Conservation (phyloP, 805 yeast species). For the Grigorovia humatica region DNA sequence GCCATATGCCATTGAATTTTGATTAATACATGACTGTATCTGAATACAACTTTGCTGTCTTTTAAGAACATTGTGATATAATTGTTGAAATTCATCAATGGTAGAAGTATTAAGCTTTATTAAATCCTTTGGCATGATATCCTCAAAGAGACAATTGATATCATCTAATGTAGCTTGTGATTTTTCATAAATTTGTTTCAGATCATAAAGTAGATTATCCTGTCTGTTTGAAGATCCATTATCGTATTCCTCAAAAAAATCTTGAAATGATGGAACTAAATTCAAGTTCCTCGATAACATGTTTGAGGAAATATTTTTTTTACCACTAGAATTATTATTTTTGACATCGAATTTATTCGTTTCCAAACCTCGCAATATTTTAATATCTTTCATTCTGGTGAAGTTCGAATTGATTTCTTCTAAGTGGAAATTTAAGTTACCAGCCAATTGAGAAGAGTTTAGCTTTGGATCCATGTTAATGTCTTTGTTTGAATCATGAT, state of each 20-base stretch:
- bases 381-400: conserved; percentile 36
- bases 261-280: no score
- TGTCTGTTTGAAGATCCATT: conserved; percentile 27
- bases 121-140: conserved; percentile 13
- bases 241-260: conserved; percentile 29
- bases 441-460: background rate
- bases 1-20: conserved; percentile 32
- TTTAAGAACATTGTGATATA: conserved; percentile 35
- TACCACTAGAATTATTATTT: conserved; percentile 38
- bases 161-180: conserved; percentile 35
- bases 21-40: conserved; percentile 29
- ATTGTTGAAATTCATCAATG: conserved; percentile 28
- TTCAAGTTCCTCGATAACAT: conserved; percentile 19
- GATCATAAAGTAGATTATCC: conserved; percentile 40
- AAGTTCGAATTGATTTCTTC: conserved; percentile 33
- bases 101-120: conserved; percentile 9
- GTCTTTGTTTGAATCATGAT: background rate
- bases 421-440: background rate
- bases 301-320: conserved; percentile 28
- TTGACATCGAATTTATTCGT: conserved; percentile 13
- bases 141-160: conserved; percentile 2
- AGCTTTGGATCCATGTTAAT: background rate
- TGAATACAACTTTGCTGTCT: conserved; percentile 25
- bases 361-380: conserved; percentile 40
- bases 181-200: conserved; percentile 50